Conservation (phyloP, 2,329 filamentous ascomycete genomes). For the Trichoderma harzianum region DNA sequence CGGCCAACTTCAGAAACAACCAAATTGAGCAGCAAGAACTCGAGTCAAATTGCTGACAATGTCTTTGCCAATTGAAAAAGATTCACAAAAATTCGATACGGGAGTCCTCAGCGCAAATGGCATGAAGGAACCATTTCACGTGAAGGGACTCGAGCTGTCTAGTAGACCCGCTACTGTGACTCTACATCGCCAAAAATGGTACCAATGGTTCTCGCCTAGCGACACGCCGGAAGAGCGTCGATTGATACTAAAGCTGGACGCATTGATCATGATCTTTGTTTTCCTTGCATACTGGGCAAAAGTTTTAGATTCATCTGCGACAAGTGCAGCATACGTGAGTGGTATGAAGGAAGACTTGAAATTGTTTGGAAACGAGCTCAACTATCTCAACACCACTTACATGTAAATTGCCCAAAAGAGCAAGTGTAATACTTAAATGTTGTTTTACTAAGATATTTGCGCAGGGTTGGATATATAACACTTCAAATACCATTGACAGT, state of each 20-base stretch:
- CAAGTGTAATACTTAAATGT: neutral
- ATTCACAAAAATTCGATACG: neutral
- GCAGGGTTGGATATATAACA: constrained; percentile 21
- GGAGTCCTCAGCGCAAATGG: neutral
- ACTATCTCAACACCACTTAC: constrained; percentile 42
- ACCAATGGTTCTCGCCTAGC: constrained; percentile 45
- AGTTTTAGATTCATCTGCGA: constrained; percentile 39
- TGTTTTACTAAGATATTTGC: neutral
- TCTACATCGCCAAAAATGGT: constrained; percentile 30
- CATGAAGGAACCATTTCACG: neutral
- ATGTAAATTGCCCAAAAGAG: constrained; percentile 3
- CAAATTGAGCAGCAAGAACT: neutral
- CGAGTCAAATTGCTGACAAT: neutral
- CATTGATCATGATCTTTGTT: constrained; percentile 54
- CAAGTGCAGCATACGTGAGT: constrained; percentile 32
- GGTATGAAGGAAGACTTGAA: constrained; percentile 48
- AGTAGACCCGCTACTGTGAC: neutral
- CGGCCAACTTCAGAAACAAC: neutral
- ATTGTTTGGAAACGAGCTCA: constrained; percentile 51
- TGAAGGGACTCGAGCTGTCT: neutral
- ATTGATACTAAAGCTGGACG: constrained; percentile 51
- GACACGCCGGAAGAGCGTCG: constrained; percentile 38
- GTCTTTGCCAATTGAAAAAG: neutral
- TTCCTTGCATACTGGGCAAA: constrained; percentile 56
- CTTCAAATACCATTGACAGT: constrained; percentile 22